These are phyloP conservation scores for Lachnellula arida DNA, from an alignment of 2,329 filamentous ascomycete species.

Conservation along the genomic window DNA sequence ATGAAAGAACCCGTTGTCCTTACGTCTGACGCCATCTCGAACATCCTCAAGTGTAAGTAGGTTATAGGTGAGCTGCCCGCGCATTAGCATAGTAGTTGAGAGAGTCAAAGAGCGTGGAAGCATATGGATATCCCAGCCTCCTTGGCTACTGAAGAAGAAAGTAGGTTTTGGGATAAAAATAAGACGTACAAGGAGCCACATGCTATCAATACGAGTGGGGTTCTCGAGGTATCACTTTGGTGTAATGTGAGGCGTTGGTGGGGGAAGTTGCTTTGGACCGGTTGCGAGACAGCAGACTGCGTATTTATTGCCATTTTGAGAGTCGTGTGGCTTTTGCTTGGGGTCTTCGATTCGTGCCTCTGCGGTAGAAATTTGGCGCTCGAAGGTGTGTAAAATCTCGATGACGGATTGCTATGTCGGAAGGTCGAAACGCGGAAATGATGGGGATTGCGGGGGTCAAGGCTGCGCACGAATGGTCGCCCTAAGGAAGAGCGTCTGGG, in stretches of 20 bases:
- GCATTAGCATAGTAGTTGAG: not conserved
- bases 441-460: too few species aligned
- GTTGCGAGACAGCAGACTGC: not conserved
- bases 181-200: conserved; percentile 46
- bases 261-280: conserved; percentile 43
- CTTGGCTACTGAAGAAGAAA: not conserved
- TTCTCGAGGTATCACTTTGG: conserved; percentile 51
- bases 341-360: not conserved
- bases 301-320: not conserved
- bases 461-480: too few species aligned
- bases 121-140: not conserved
- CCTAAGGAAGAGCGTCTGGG: too few species aligned
- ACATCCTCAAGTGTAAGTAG: conserved; percentile 78
- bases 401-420: not conserved
- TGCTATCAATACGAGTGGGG: conserved; percentile 62
- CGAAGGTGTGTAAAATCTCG: not conserved
- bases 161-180: too few species aligned
- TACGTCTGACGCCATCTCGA: conserved; percentile 63
- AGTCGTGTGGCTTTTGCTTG: not conserved
- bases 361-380: not conserved
- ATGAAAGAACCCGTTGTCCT: too few species aligned
- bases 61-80: conserved; percentile 56
- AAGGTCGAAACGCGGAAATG: not conserved
- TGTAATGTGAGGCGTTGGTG: conserved; percentile 52
- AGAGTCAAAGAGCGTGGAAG: not conserved